These are phyloP conservation scores for Paecilomyces sp. DNA, from an alignment of 2,329 filamentous ascomycete species.

Conservation along the genomic window DNA sequence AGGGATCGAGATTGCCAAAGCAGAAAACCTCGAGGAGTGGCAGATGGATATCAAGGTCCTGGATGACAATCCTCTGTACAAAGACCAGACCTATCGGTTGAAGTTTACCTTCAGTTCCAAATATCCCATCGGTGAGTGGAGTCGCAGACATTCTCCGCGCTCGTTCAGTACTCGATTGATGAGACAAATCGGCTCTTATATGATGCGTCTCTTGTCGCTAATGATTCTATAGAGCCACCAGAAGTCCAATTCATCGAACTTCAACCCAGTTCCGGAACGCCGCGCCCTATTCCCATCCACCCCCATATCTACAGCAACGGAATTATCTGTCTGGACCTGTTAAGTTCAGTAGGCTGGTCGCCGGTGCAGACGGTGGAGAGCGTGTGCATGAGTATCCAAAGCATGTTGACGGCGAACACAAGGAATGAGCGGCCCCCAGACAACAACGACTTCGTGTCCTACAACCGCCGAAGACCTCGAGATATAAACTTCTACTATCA, in stretches of 20 bases:
- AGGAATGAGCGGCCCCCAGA: constrained; percentile 86
- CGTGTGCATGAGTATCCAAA: constrained; percentile 94
- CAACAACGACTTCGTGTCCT: constrained; percentile 79
- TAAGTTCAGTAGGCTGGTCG: constrained; percentile 84
- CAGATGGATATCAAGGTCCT: constrained; percentile 84
- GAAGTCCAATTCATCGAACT: constrained; percentile 81
- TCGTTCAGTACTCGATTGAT: too few species aligned
- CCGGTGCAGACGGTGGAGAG: constrained; percentile 96
- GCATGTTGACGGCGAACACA: constrained; percentile 93
- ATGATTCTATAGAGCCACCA: constrained; percentile 62
- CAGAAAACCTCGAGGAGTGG: constrained; percentile 85
- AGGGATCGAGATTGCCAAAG: constrained; percentile 70
- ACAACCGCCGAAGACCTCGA: constrained; percentile 69
- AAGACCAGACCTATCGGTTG: constrained; percentile 69
- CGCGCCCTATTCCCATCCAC: constrained; percentile 74
- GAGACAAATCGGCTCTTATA: not conserved
- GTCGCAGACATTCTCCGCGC: too few species aligned
- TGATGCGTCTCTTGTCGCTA: not conserved
- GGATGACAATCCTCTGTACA: constrained; percentile 83
- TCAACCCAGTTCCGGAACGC: constrained; percentile 30
- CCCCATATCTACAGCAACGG: constrained; percentile 98
- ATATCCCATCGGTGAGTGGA: constrained; percentile 76
- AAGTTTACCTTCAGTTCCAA: constrained; percentile 76
- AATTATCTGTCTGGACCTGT: constrained; percentile 93
- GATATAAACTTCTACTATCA: constrained; percentile 95